Conservation (phyloP, 495 filamentous ascomycete species). For the Penicillium herquei region DNA sequence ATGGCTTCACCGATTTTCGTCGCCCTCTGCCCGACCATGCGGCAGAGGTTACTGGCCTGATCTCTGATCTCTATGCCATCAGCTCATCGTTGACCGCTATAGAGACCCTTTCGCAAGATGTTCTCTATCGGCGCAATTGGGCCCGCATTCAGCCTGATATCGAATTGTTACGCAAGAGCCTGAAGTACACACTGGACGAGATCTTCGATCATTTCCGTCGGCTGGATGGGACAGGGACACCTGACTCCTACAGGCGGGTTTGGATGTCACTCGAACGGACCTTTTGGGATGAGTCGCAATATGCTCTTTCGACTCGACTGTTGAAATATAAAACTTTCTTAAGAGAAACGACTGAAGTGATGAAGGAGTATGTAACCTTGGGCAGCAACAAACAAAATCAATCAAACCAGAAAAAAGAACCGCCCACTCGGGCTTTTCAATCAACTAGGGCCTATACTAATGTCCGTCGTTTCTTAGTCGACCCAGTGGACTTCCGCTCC, state of each 20-base stretch:
- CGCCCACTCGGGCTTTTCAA: background rate
- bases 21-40: constrained; percentile 49
- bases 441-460: constrained; percentile 3
- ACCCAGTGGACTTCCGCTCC: background rate
- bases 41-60: constrained; percentile 54
- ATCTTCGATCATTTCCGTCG: constrained; percentile 50
- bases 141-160: constrained; percentile 42
- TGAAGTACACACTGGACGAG: constrained; percentile 54
- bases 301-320: constrained; percentile 49
- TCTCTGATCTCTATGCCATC: constrained; percentile 55
- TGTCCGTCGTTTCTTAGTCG: background rate
- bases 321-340: constrained; percentile 54
- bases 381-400: too few relatives aligned
- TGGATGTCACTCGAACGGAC: constrained; percentile 53
- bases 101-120: constrained; percentile 34
- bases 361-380: constrained; percentile 40
- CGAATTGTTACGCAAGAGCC: constrained; percentile 41
- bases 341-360: constrained; percentile 43
- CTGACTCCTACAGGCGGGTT: constrained; percentile 42
- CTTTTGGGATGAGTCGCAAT: constrained; percentile 52
- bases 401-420: too few relatives aligned
- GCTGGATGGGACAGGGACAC: constrained; percentile 37
- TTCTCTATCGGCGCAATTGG: constrained; percentile 33
- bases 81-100: constrained; percentile 49
- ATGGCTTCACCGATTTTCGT: constrained; percentile 51